Evolutionary conservation across 768 basidiomycete genomes (phyloP).

Genomic region (Suillus placidus): DNA sequence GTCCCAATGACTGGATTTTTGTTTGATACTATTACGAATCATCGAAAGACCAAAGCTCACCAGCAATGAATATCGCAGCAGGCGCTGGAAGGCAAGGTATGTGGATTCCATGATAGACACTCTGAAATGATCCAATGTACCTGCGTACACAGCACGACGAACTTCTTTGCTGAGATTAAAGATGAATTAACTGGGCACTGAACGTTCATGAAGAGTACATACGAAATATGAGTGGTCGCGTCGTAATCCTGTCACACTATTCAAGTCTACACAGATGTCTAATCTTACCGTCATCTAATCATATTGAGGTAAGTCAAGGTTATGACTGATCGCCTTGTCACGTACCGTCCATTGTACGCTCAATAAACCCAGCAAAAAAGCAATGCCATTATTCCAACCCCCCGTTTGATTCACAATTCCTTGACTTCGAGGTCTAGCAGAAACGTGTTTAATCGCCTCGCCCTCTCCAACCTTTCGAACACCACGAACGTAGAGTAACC

Average conservation of each 20-base stretch:
- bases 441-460: no score
- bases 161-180: slow-evolving; percentile 66
- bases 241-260: slow-evolving; percentile 64
- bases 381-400: slow-evolving; percentile 76
- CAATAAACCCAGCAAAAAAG: no score
- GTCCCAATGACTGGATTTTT: slow-evolving; percentile 62
- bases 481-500: no score
- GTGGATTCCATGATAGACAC: background rate
- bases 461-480: no score
- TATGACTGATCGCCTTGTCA: no score
- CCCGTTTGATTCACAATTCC: slow-evolving; percentile 82
- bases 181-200: background rate
- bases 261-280: background rate
- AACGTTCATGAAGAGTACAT: slow-evolving; percentile 30
- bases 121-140: slow-evolving; percentile 40
- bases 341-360: no score
- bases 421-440: no score
- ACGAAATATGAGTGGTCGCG: slow-evolving; percentile 83
- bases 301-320: background rate
- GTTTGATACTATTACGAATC: slow-evolving; percentile 2
- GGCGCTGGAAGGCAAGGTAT: slow-evolving; percentile 39
- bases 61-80: slow-evolving; percentile 64
- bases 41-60: slow-evolving; percentile 11
- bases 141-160: slow-evolving; percentile 76
- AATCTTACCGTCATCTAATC: slow-evolving; percentile 57